These are phyloP conservation scores for Neodidymelliopsis sp. DNA, from an alignment of 2,329 filamentous ascomycete species.

Conservation along the genomic window DNA sequence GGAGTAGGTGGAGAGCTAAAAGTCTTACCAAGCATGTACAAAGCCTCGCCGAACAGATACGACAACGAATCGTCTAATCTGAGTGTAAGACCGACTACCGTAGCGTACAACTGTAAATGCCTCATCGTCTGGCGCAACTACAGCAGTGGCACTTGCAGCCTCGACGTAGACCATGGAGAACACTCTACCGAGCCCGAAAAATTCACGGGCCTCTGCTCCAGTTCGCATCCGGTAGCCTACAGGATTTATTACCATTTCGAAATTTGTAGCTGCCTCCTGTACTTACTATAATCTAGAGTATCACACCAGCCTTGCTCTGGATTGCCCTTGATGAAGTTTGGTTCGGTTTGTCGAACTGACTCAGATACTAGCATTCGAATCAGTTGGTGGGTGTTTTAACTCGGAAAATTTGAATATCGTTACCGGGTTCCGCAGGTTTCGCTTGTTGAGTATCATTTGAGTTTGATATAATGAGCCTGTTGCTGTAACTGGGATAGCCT, in stretches of 20 bases:
- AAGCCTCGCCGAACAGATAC: conserved; percentile 24
- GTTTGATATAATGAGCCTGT: too few relatives aligned
- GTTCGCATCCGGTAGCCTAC: conserved; percentile 30
- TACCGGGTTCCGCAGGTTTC: too few relatives aligned
- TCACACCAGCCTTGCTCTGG: conserved; percentile 14
- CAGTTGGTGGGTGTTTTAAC: too few relatives aligned
- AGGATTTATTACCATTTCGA: neutral
- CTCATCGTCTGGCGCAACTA: neutral
- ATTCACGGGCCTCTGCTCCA: conserved; percentile 11
- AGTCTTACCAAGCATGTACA: conserved; percentile 32
- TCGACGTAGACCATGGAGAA: conserved; percentile 33
- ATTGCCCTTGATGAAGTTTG: neutral
- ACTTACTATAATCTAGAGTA: conserved; percentile 6
- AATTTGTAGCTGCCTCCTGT: neutral
- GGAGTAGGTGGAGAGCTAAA: too few relatives aligned
- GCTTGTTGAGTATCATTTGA: too few relatives aligned
- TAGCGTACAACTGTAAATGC: conserved; percentile 26
- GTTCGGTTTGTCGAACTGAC: too few relatives aligned
- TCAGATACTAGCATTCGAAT: too few relatives aligned
- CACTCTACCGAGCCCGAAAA: conserved; percentile 28
- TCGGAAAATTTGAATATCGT: too few relatives aligned
- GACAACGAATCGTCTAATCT: conserved; percentile 39
- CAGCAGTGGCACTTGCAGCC: conserved; percentile 13
- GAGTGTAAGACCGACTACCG: conserved; percentile 20
- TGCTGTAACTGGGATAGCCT: neutral